phyloP scores from a whole-genome alignment of 352 stramenopile species.

The Globisporangium yorkense region DNA sequence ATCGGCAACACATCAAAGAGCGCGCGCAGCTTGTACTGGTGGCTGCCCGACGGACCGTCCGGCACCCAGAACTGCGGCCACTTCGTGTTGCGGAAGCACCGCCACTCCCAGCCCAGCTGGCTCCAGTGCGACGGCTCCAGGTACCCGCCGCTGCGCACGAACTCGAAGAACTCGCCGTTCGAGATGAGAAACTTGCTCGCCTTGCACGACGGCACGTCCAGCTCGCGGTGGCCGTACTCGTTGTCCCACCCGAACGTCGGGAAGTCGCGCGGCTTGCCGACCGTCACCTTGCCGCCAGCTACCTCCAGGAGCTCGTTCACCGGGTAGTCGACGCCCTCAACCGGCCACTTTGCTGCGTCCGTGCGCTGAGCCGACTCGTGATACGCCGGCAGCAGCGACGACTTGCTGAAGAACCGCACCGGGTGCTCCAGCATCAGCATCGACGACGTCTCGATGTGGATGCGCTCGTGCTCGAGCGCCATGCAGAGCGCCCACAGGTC shows the following conservation, averaged over 20 bases:
- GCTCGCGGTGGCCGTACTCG: constrained; percentile 90
- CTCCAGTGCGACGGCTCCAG: constrained; percentile 87
- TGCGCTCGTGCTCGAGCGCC: constrained; percentile 95
- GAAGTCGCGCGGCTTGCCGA: constrained; percentile 91
- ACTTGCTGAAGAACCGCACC: constrained; percentile 83
- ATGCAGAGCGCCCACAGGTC: constrained; percentile 94
- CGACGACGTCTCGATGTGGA: constrained; percentile 97
- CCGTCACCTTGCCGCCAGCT: constrained; percentile 42
- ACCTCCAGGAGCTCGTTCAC: constrained; percentile 87
- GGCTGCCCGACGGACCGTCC: constrained; percentile 87
- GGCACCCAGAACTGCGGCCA: constrained; percentile 94
- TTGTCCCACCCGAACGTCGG: constrained; percentile 97
- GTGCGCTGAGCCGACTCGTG: constrained; percentile 58
- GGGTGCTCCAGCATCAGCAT: constrained; percentile 93
- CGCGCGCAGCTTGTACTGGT: constrained; percentile 92
- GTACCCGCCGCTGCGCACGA: constrained; percentile 94
- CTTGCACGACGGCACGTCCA: constrained; percentile 86
- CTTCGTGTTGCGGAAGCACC: constrained; percentile 94
- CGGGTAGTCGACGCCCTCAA: constrained; percentile 84
- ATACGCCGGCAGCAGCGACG: constrained; percentile 79
- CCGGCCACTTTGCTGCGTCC: constrained; percentile 33
- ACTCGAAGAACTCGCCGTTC: constrained; percentile 96
- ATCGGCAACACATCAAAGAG: constrained; percentile 91
- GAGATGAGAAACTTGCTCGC: constrained; percentile 91
- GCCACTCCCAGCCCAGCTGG: constrained; percentile 92